Percentiles rank a stretch among this genome's conserved stretches.
Conservation (phyloP, 2,329 filamentous ascomycete species). For the Cladosporium sphaerospermum region DNA sequence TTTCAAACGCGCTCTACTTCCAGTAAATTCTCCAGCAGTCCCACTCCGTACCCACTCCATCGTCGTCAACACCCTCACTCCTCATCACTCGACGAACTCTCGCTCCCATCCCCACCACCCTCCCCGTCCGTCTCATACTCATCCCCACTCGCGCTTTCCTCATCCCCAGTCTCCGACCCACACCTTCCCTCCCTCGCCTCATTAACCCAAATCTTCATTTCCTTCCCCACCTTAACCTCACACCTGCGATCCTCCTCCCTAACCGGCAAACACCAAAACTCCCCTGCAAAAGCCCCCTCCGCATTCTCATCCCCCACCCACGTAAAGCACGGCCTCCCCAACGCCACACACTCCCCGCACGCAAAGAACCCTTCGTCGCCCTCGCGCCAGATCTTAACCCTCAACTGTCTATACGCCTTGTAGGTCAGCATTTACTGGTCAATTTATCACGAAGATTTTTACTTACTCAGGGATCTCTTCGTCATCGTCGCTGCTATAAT, state of each 20-base stretch:
- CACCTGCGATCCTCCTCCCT: constrained; percentile 20
- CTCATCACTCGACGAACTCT: not conserved
- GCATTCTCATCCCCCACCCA: constrained; percentile 16
- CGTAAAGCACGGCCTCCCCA: constrained; percentile 18
- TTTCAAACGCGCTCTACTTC: no score
- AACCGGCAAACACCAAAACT: constrained; percentile 24
- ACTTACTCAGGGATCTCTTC: not conserved
- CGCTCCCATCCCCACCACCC: not conserved
- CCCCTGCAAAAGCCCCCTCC: constrained; percentile 14
- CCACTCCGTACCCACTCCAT: no score
- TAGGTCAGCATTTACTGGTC: no score
- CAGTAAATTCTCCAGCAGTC: no score
- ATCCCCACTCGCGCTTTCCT: not conserved
- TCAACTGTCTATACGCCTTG: no score
- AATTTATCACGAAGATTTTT: no score
- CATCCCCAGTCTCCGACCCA: not conserved
- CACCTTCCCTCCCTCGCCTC: not conserved
- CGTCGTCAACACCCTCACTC: not conserved
- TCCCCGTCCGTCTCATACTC: not conserved
- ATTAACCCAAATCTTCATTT: constrained; percentile 24
- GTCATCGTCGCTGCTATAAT: not conserved
- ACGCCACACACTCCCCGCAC: constrained; percentile 21
- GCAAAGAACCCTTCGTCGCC: constrained; percentile 22
- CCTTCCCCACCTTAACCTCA: constrained; percentile 16
- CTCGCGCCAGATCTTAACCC: constrained; percentile 13